Conservation (phyloP, 2,329 filamentous ascomycete genomes). For the Apiospora phragmitis region DNA sequence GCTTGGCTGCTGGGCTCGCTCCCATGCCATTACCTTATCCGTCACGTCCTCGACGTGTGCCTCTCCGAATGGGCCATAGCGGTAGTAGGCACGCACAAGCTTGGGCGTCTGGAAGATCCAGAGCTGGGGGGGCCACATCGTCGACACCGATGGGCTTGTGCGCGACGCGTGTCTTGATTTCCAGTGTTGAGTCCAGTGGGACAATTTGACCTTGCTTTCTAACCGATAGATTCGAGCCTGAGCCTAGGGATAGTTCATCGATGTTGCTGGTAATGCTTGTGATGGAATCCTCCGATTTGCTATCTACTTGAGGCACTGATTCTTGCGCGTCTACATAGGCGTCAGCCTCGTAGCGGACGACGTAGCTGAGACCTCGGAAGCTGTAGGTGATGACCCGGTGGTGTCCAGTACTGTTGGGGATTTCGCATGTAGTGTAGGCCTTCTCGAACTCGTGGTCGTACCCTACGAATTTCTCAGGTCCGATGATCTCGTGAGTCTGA, state of each 20-base stretch:
- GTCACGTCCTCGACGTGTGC: slow-evolving; percentile 38
- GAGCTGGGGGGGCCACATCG: slow-evolving; percentile 40
- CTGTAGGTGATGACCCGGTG: slow-evolving; percentile 45
- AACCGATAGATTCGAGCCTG: slow-evolving; percentile 30
- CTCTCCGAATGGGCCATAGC: slow-evolving; percentile 33
- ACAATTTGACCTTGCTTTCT: slow-evolving; percentile 31
- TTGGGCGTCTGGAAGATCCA: slow-evolving; percentile 49
- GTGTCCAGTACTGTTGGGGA: slow-evolving; percentile 42
- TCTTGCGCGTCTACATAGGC: slow-evolving; percentile 33
- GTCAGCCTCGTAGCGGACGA: slow-evolving; percentile 46
- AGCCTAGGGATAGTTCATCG: slow-evolving; percentile 25
- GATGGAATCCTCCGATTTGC: background rate
- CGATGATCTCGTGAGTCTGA: slow-evolving; percentile 28
- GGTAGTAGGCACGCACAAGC: slow-evolving; percentile 46
- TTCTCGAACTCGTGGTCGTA: slow-evolving; percentile 48
- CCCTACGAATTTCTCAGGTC: slow-evolving; percentile 38
- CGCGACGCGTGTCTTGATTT: slow-evolving; percentile 44
- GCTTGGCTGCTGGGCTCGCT: slow-evolving; percentile 31
- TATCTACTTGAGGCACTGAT: slow-evolving; percentile 5
- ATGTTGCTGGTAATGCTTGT: slow-evolving; percentile 24
- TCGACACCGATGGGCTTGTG: slow-evolving; percentile 32
- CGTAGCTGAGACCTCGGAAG: slow-evolving; percentile 40
- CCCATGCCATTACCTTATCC: slow-evolving; percentile 34
- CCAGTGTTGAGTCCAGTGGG: slow-evolving; percentile 38
- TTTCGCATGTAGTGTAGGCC: slow-evolving; percentile 36